Conservation (phyloP, 2,329 filamentous ascomycete genomes). For the Pseudopyrenochaeta lycopersici region DNA sequence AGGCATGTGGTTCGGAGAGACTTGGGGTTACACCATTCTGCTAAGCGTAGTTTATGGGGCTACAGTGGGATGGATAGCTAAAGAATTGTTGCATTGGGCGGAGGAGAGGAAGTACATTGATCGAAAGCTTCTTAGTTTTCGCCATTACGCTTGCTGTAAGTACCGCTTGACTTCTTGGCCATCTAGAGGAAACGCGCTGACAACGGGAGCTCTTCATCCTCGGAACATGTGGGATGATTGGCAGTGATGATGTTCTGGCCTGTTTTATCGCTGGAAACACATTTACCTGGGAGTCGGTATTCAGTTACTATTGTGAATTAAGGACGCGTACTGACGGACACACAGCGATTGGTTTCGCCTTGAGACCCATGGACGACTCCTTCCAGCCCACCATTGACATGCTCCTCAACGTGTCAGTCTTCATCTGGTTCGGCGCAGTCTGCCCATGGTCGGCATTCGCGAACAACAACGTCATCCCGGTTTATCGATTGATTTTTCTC, state of each 20-base stretch:
- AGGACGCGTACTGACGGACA: slow-evolving; percentile 15
- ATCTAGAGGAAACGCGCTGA: neutral
- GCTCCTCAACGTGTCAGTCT: slow-evolving; percentile 87
- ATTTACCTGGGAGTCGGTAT: slow-evolving; percentile 80
- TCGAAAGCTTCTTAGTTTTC: slow-evolving; percentile 87
- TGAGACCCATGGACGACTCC: slow-evolving; percentile 86
- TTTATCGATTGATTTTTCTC: slow-evolving; percentile 76
- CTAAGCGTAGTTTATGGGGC: slow-evolving; percentile 81
- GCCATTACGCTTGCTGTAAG: slow-evolving; percentile 79
- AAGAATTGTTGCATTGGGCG: slow-evolving; percentile 83
- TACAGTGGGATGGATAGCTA: slow-evolving; percentile 80
- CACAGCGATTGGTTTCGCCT: slow-evolving; percentile 84
- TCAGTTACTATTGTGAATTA: neutral
- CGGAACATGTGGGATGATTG: slow-evolving; percentile 86
- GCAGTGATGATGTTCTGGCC: slow-evolving; percentile 87
- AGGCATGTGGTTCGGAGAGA: slow-evolving; percentile 84
- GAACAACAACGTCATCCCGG: slow-evolving; percentile 72
- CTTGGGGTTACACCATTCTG: slow-evolving; percentile 83
- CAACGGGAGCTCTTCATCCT: slow-evolving; percentile 75
- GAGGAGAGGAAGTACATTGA: slow-evolving; percentile 84
- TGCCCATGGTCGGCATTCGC: slow-evolving; percentile 81
- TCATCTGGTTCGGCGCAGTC: slow-evolving; percentile 79
- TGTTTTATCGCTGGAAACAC: slow-evolving; percentile 92
- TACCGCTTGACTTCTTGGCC: slow-evolving; percentile 19
- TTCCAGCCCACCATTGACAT: slow-evolving; percentile 96